phyloP scores from a whole-genome alignment of 116 monocot genomes.

The Thalassia testudinum region DNA sequence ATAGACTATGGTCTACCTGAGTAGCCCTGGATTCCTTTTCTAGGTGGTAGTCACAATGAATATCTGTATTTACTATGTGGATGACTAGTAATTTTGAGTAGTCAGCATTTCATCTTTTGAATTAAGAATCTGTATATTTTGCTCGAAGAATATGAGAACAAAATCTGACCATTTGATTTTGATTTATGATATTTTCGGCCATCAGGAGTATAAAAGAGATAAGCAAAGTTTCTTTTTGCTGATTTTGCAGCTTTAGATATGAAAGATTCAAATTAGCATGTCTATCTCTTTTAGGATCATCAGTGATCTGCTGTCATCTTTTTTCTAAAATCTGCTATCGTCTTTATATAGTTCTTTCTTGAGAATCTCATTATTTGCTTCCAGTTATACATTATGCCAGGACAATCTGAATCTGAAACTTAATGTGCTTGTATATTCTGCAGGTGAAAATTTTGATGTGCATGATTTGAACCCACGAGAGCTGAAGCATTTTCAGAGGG shows the following conservation, averaged over 20 bases:
- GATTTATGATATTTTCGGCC: too few relatives aligned
- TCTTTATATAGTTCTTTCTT: not conserved
- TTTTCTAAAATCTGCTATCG: too few relatives aligned
- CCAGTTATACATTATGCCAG: not conserved
- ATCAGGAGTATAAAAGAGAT: too few relatives aligned
- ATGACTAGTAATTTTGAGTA: not conserved
- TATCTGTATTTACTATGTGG: not conserved
- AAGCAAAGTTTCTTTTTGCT: too few relatives aligned
- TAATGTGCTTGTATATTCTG: constrained; percentile 1
- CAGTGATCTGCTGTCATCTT: not conserved
- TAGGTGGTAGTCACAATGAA: too few relatives aligned
- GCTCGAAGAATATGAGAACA: too few relatives aligned
- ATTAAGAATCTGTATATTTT: not conserved
- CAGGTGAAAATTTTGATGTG: constrained; percentile 45
- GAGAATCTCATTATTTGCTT: not conserved
- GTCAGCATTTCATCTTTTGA: not conserved
- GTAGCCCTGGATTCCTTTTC: too few relatives aligned
- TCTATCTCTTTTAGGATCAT: not conserved
- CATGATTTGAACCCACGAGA: constrained; percentile 65
- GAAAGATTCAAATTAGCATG: not conserved
- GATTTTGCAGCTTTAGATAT: too few relatives aligned
- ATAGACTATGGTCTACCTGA: too few relatives aligned
- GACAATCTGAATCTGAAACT: not conserved
- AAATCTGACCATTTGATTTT: too few relatives aligned
- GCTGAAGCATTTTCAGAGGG: constrained; percentile 53